Percentiles rank a stretch among this genome's conserved stretches.
Evolutionary conservation across 2,329 filamentous ascomycete genomes (phyloP).

Genomic region (Colletotrichum truncatum): DNA sequence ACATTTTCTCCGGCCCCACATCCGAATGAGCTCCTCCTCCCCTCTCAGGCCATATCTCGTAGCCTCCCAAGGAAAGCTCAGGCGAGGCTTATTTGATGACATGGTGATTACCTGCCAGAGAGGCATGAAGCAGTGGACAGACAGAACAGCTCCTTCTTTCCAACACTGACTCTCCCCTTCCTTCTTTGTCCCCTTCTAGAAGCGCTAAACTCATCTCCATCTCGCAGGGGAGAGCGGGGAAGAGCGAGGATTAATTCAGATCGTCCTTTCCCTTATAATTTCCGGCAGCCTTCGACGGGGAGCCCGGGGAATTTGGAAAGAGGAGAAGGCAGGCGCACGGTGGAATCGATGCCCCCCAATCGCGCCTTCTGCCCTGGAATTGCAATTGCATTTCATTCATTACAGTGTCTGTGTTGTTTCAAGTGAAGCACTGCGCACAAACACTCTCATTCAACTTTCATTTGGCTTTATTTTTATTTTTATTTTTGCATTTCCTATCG

Average conservation of each 20-base stretch:
- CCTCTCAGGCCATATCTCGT: not conserved
- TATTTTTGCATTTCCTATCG: no score
- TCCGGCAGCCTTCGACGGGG: not conserved
- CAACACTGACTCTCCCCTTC: not conserved
- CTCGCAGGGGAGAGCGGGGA: not conserved
- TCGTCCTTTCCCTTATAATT: constrained; percentile 19
- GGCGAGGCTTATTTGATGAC: not conserved
- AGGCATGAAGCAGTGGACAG: no score
- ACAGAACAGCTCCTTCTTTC: no score
- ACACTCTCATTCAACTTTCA: not conserved
- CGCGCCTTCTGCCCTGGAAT: no score
- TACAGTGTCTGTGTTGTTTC: constrained; percentile 4
- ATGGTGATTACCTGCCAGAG: no score
- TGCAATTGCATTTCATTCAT: not conserved
- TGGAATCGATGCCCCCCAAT: not conserved
- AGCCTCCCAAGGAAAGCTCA: not conserved
- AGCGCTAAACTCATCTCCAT: constrained; percentile 2
- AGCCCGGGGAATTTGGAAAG: not conserved
- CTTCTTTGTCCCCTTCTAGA: constrained; percentile 15
- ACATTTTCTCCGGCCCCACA: constrained; percentile 13
- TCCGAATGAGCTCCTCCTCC: not conserved
- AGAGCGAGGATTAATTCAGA: not conserved
- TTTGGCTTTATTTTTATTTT: no score
- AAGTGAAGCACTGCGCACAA: constrained; percentile 24
- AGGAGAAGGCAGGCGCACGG: not conserved